Percentiles rank a stretch among this genome's conserved stretches.
Conservation (phyloP, 805 yeast species). For the Pichia ethanolica region DNA sequence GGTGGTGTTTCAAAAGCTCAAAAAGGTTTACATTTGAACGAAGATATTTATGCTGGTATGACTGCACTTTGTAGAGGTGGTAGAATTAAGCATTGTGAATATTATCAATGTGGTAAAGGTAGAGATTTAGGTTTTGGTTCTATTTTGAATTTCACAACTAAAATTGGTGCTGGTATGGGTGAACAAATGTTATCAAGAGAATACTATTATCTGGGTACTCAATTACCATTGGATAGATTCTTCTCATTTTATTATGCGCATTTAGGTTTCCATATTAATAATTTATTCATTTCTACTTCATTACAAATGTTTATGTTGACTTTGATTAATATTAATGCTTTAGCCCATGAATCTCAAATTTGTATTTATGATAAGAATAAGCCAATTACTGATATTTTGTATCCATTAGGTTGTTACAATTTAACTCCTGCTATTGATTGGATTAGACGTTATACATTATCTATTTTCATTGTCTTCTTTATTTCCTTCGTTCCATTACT, state of each 20-base stretch:
- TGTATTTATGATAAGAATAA: constrained; percentile 59
- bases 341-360: constrained; percentile 62
- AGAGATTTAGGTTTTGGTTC: constrained; percentile 86
- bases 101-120: constrained; percentile 87
- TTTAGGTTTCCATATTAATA: constrained; percentile 80
- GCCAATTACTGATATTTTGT: constrained; percentile 59
- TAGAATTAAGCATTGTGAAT: constrained; percentile 80
- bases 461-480: constrained; percentile 76
- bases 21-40: constrained; percentile 78
- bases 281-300: constrained; percentile 69
- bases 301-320: constrained; percentile 66
- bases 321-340: constrained; percentile 60
- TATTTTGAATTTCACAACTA: constrained; percentile 76
- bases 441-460: constrained; percentile 73
- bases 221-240: constrained; percentile 72
- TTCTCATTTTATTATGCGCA: constrained; percentile 80
- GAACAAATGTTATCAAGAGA: constrained; percentile 83
- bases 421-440: constrained; percentile 69
- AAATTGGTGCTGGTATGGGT: constrained; percentile 92
- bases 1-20: constrained; percentile 88
- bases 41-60: constrained; percentile 88
- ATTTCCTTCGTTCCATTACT: constrained; percentile 73
- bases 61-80: constrained; percentile 79
- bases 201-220: constrained; percentile 75
- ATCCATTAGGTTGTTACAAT: constrained; percentile 70